Percentiles rank a stretch among this genome's conserved stretches.
Evolutionary conservation across 179 eudicot genomes (phyloP).

Genomic region (Corrigiola litoralis): DNA sequence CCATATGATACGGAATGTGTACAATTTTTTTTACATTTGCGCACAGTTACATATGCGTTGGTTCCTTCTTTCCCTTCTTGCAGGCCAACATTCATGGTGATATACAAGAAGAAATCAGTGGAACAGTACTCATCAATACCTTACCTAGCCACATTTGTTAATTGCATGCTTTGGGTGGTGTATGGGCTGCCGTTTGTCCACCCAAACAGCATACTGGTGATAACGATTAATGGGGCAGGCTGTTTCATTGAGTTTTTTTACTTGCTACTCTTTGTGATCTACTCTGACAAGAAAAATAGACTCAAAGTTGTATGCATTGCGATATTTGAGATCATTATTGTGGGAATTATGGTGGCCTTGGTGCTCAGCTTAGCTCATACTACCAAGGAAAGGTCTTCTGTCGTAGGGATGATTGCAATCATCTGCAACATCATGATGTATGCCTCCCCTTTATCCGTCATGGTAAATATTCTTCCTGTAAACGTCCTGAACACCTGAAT

Average conservation of each 20-base stretch:
- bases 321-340: constrained; percentile 34
- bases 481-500: too few relatives aligned
- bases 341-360: constrained; percentile 37
- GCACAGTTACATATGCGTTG: too few relatives aligned
- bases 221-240: constrained; percentile 72
- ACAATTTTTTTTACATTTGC: too few relatives aligned
- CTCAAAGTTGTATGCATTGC: constrained; percentile 33
- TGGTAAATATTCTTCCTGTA: constrained; percentile 38
- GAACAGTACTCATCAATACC: constrained; percentile 80
- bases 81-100: constrained; percentile 67
- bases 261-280: constrained; percentile 47
- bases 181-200: constrained; percentile 84
- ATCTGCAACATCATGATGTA: constrained; percentile 65
- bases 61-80: too few relatives aligned
- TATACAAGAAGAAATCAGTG: constrained; percentile 78
- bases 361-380: constrained; percentile 51
- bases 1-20: too few relatives aligned
- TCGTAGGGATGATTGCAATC: constrained; percentile 63
- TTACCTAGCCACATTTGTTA: constrained; percentile 66
- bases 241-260: constrained; percentile 52
- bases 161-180: constrained; percentile 77
- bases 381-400: constrained; percentile 45
- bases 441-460: constrained; percentile 73
- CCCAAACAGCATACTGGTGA: constrained; percentile 62
- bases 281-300: constrained; percentile 45